Conservation (phyloP, 2,329 filamentous ascomycete genomes). For the Paraconiothyrium sp. region DNA sequence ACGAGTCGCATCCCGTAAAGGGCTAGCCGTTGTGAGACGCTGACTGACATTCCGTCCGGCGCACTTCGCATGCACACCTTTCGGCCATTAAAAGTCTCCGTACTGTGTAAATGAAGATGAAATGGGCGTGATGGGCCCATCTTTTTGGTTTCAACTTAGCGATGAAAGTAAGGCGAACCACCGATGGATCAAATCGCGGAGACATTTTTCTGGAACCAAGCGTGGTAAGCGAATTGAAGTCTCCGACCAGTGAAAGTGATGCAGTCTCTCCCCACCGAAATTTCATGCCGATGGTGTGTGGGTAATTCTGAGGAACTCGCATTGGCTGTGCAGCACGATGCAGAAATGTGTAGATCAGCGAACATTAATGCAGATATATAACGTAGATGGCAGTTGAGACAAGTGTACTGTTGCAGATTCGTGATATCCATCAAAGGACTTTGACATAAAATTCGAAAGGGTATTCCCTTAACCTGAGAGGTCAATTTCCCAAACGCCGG, state of each 20-base stretch:
- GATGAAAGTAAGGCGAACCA: not conserved
- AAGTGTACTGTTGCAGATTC: not conserved
- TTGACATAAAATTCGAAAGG: not conserved
- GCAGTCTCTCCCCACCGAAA: not conserved
- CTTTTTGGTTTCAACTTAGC: not conserved
- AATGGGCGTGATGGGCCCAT: not conserved
- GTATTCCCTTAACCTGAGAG: conserved; percentile 15
- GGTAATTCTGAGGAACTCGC: not conserved
- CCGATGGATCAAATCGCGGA: not conserved
- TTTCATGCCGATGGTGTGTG: not conserved
- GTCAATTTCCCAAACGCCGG: conserved; percentile 30
- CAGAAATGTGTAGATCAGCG: not conserved
- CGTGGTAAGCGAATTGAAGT: not conserved
- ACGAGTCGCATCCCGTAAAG: not conserved
- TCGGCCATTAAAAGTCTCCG: not conserved
- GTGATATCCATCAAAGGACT: not conserved
- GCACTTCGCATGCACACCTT: not conserved
- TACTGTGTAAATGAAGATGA: not conserved
- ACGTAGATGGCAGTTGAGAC: not conserved
- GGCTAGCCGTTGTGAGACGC: not conserved
- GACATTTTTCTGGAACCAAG: not conserved
- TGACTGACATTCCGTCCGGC: not conserved
- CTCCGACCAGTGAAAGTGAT: not conserved
- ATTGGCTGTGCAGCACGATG: not conserved
- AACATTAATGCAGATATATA: not conserved